Evolutionary conservation across 257 asterid genomes (phyloP).

Genomic region (Lavandula angustifolia): DNA sequence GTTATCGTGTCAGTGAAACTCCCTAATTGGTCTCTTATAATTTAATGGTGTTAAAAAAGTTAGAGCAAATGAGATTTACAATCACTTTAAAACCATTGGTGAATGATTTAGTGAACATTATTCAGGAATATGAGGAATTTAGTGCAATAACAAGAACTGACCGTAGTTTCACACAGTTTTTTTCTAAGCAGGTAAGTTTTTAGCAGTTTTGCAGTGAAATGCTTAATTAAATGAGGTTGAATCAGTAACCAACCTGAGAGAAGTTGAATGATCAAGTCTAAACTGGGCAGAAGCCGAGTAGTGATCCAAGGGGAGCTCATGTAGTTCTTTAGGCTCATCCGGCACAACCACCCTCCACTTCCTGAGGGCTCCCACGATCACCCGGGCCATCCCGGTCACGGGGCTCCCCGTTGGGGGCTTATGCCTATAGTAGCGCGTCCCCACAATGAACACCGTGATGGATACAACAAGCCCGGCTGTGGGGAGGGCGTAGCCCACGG

Average conservation of each 20-base stretch:
- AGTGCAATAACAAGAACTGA: too few relatives aligned
- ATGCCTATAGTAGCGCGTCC: slow-evolving; percentile 57
- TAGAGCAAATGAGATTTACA: too few relatives aligned
- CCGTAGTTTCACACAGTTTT: too few relatives aligned
- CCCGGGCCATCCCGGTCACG: slow-evolving; percentile 59
- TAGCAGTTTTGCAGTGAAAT: too few relatives aligned
- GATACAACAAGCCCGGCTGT: slow-evolving; percentile 51
- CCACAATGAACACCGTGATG: slow-evolving; percentile 46
- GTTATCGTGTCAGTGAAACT: too few relatives aligned
- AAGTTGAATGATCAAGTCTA: slow-evolving; percentile 52
- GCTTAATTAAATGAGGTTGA: too few relatives aligned
- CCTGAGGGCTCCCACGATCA: slow-evolving; percentile 47
- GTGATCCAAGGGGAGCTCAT: slow-evolving; percentile 49
- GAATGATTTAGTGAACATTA: too few relatives aligned
- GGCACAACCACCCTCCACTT: slow-evolving; percentile 55
- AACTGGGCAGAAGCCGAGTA: slow-evolving; percentile 43
- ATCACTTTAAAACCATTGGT: too few relatives aligned
- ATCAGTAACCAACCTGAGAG: slow-evolving; percentile 43
- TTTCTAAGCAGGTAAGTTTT: too few relatives aligned
- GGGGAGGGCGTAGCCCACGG: slow-evolving; percentile 59
- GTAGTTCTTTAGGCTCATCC: slow-evolving; percentile 50
- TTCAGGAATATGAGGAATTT: too few relatives aligned
- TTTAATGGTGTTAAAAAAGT: too few relatives aligned
- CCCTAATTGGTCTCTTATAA: too few relatives aligned
- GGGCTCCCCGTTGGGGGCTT: slow-evolving; percentile 58